phyloP scores from a whole-genome alignment of 192 early-diverging fungal genomes.

The Coemansia sp. region DNA sequence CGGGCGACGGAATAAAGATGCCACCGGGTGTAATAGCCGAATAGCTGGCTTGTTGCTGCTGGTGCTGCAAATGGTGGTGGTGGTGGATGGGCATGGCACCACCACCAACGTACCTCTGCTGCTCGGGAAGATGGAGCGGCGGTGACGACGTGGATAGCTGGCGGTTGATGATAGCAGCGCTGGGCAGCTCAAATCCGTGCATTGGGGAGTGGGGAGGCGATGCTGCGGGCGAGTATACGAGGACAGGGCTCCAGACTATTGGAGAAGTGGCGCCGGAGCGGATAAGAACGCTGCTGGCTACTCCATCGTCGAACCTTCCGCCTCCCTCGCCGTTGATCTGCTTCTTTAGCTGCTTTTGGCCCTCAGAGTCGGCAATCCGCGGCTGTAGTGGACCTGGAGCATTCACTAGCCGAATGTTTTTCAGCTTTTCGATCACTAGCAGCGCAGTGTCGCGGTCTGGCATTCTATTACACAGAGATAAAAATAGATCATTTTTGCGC shows the following conservation, averaged over 20 bases:
- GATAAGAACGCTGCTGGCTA: background rate
- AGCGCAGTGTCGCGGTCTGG: conserved; percentile 70
- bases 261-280: conserved; percentile 33
- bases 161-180: background rate
- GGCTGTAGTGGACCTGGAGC: conserved; percentile 69
- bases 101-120: conserved; percentile 1
- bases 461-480: conserved; percentile 52
- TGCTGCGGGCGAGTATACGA: conserved; percentile 38
- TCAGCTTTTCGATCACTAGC: conserved; percentile 68
- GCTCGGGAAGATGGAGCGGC: background rate
- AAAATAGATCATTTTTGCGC: background rate
- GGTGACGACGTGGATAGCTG: background rate
- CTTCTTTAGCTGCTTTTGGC: conserved; percentile 79
- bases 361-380: conserved; percentile 78
- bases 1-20: conserved; percentile 11
- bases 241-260: conserved; percentile 48
- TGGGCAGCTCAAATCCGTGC: conserved; percentile 4
- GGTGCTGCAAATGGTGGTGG: background rate
- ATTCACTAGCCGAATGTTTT: conserved; percentile 63
- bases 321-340: conserved; percentile 52
- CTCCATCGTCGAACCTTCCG: conserved; percentile 17
- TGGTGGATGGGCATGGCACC: background rate
- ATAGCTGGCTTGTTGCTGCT: background rate
- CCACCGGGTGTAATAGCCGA: background rate
- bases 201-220: conserved; percentile 19